Evolutionary conservation across 140 eudicot genomes (phyloP).

Genomic region (Stevia rebaudiana): DNA sequence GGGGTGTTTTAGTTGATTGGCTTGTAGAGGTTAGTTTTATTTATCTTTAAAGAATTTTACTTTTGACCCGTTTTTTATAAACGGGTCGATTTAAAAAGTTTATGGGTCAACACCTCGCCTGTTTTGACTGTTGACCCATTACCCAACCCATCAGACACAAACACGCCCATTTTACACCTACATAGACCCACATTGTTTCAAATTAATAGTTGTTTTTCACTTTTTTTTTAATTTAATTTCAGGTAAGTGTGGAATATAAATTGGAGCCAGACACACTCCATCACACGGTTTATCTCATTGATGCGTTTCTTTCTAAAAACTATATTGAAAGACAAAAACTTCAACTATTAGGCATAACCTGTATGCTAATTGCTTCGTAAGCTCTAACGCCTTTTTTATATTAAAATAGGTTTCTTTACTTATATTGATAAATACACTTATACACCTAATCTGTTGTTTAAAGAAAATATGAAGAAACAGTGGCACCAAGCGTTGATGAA

Average conservation of each 20-base stretch:
- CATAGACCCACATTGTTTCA: neutral
- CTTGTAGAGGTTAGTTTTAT: conserved; percentile 65
- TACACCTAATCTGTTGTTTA: conserved; percentile 15
- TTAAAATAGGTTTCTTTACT: neutral
- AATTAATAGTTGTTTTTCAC: conserved; percentile 1
- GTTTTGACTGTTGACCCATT: neutral
- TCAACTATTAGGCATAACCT: conserved; percentile 71
- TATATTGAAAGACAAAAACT: conserved; percentile 64
- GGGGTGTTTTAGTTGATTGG: conserved; percentile 75
- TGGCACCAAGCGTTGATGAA: conserved; percentile 61
- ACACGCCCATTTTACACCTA: neutral
- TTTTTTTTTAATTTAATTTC: neutral
- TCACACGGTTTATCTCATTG: conserved; percentile 60
- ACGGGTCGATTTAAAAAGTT: neutral
- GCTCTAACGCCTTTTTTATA: conserved; percentile 23
- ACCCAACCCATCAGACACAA: neutral
- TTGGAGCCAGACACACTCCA: conserved; percentile 64
- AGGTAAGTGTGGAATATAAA: conserved; percentile 67
- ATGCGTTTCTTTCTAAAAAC: conserved; percentile 53
- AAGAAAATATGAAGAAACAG: conserved; percentile 73
- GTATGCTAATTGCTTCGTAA: conserved; percentile 92
- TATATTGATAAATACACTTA: conserved; percentile 4
- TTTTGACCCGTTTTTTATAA: neutral
- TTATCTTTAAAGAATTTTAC: neutral
- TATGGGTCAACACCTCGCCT: neutral